Evolutionary conservation across 805 yeast genomes (phyloP).

Genomic region (Metschnikowia kunwiensis): DNA sequence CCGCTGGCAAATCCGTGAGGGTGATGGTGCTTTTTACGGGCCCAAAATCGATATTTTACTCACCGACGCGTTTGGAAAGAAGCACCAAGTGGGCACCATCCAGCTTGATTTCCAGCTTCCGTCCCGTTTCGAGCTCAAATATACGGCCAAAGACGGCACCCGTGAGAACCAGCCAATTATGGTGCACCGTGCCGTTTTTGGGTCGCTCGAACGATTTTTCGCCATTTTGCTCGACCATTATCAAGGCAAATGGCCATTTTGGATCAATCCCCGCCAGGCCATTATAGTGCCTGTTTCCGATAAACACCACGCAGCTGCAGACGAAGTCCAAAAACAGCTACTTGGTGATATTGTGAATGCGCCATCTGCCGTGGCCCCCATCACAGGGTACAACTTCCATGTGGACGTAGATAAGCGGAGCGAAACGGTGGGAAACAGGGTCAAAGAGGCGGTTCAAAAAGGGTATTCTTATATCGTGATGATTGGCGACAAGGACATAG

Average conservation of each 20-base stretch:
- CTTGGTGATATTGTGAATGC: conserved; percentile 39
- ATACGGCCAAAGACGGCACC: conserved; percentile 50
- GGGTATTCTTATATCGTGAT: conserved; percentile 80
- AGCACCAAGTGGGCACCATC: conserved; percentile 92
- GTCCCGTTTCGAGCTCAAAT: conserved; percentile 71
- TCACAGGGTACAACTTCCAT: conserved; percentile 59
- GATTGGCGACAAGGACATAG: conserved; percentile 83
- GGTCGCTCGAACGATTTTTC: conserved; percentile 88
- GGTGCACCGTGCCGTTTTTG: conserved; percentile 94
- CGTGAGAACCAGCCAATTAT: conserved; percentile 73
- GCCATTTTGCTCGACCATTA: conserved; percentile 88
- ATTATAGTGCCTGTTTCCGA: conserved; percentile 76
- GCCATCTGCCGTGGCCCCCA: conserved; percentile 45
- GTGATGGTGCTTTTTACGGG: conserved; percentile 98
- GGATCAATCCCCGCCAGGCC: conserved; percentile 93
- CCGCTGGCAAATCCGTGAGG: conserved; percentile 72
- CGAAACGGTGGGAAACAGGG: conserved; percentile 77
- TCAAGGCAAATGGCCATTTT: conserved; percentile 95
- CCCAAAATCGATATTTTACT: conserved; percentile 90
- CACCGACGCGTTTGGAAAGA: conserved; percentile 73
- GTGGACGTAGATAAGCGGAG: conserved; percentile 73
- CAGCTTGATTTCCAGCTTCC: conserved; percentile 96
- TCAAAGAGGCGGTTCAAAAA: conserved; percentile 70
- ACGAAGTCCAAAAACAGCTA: conserved; percentile 44
- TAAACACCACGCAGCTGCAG: conserved; percentile 54